Base-by-base conservation (phyloP, 257 asterid genomes). In the Solanum habrochaites region DNA sequence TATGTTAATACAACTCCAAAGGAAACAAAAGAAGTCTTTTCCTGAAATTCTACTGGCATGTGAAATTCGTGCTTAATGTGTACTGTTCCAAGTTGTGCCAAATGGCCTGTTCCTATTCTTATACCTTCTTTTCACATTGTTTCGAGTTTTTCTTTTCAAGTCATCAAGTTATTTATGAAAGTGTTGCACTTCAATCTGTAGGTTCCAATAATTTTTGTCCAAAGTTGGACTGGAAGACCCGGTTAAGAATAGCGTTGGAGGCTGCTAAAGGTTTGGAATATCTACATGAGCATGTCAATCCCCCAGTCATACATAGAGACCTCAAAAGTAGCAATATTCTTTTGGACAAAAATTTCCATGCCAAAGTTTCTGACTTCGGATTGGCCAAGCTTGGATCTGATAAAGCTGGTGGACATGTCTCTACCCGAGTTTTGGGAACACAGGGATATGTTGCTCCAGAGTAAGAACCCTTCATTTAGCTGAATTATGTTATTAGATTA, bases 381-480 rank as follows among this genome's bases (percentile, higher is more conserved):
- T 88, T 96, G 87, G 99, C 99, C 82, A 96, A 95, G 73, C 90
- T 91, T 64, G 99, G 99, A 21, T 92, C 98, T 25, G 98, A 95
- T 88, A 96, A 91, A 92, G 98, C 95, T 42, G 98, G 98, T 2
- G 98, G 98, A 0, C 99, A 96, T 87, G 98, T 96, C 85, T 95
- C 99, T 6, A 96, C 99, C 0, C 91, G 99, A 18, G 98, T 96
- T 40, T 89, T 96, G 92, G 99, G 99, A 62, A 95, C 99, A 39
- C 99, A 96, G 85, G 99, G 99, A 87, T 96, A 96, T 83, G 98
- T 96, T 81, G 99, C 99, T 85, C 99, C 99, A 0, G 99, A 96
- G 98, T 95, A 93, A 88, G 93, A 47, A 62, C 60, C 42, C 62
- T 29, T 12, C 8, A 43, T 74, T 35, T 4, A 4, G 39, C 62